Evolutionary conservation across 208 protist species (phyloP).

Genomic region (Balamuthia mandrillaris): DNA sequence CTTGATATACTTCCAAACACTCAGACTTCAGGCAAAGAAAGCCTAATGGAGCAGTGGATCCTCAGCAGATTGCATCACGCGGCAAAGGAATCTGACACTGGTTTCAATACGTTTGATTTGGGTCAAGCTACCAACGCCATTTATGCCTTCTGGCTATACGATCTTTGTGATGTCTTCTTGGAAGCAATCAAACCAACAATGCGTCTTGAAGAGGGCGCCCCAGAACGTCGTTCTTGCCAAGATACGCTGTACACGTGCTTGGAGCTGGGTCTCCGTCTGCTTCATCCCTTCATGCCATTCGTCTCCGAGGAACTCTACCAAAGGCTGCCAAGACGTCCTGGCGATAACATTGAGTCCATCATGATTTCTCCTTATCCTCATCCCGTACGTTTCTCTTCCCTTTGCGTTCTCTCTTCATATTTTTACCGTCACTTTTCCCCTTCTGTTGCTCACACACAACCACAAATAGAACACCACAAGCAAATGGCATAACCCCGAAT

Average conservation of each 20-base stretch:
- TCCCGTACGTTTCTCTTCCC: not conserved
- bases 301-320: slow-evolving; percentile 99
- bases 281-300: slow-evolving; percentile 99
- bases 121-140: slow-evolving; percentile 78
- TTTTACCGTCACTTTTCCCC: not conserved
- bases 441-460: not conserved
- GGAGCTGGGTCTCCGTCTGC: slow-evolving; percentile 81
- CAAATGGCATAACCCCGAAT: not conserved
- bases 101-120: slow-evolving; percentile 85
- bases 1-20: not conserved
- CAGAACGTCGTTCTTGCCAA: not conserved
- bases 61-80: slow-evolving; percentile 83
- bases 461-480: not conserved
- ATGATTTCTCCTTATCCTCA: slow-evolving; percentile 37
- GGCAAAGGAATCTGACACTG: slow-evolving; percentile 75
- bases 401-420: not conserved
- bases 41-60: slow-evolving; percentile 87
- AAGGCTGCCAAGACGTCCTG: slow-evolving; percentile 72
- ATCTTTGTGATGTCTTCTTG: slow-evolving; percentile 97
- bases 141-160: slow-evolving; percentile 94
- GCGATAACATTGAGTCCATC: slow-evolving; percentile 3
- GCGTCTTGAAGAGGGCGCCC: slow-evolving; percentile 14
- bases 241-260: slow-evolving; percentile 74
- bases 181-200: slow-evolving; percentile 89
- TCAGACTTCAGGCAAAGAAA: slow-evolving; percentile 24